Base-by-base conservation (phyloP, 1,284 basidiomycete species). In the Malassezia pachydermatis region DNA sequence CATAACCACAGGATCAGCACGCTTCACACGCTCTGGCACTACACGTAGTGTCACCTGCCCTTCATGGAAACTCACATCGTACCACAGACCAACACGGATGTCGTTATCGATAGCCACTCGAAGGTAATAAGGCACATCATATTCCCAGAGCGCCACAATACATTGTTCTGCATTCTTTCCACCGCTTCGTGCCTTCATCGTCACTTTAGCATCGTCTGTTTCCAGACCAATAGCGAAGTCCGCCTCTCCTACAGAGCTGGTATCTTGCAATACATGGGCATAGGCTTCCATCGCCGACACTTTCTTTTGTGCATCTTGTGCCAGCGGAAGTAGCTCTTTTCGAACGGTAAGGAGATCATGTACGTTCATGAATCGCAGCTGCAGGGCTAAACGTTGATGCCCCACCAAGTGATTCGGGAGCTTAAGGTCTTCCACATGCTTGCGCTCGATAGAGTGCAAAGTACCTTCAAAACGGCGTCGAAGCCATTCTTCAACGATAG, bases 51-150 rank as follows among this genome's bases (percentile, higher is more conserved):
- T 76, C 13, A 89, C 86, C 48, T 83, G 79, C 4, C 89, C 89
- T 17, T 83, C 82, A 2, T 79, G 78, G 60, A 92, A 90, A 48
- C 60, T 57, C 48, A 99, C 82, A 1, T 80, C 78, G 72, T 99
- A 99, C 94, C 94, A 99, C 27, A 98, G 76, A 49, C 94, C 94
- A 48, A 96, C 90, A 41, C 94, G 88, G 47, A 98, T 80, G 49
- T 95, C 88, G 70, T 92, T 89, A 78, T 99, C 94, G 72, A 98
- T 99, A 19, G 94, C 90, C 16, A 96, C 89, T 25, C 94, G 89
- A 28, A 96, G 78, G 73, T 98, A 95, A 73, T 98, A 99, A 1
- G 88, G 86, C 20, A 98, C 86, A 72, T 99, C 94, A 74, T 86
- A 96, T 73, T 98, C 94, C 37, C 92, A 81, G 41, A 94, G 80